phyloP scores from a whole-genome alignment of 2,329 filamentous ascomycete genomes.

The Apiospora arundinis region DNA sequence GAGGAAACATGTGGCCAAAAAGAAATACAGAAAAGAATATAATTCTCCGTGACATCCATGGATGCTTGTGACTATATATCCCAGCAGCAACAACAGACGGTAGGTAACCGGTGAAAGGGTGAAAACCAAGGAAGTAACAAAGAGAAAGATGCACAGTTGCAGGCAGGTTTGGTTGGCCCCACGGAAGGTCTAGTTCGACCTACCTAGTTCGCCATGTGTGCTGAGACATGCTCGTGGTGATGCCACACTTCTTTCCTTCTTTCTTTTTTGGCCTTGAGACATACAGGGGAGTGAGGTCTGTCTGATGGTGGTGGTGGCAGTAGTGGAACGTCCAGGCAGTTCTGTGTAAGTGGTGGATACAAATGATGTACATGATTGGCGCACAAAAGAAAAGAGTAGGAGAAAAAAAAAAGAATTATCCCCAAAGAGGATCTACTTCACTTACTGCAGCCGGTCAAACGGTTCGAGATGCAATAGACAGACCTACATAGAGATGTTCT shows the following conservation, averaged over 20 bases:
- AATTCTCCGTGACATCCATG: background rate
- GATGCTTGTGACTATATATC: background rate
- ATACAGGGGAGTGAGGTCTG: background rate
- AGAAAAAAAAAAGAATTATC: background rate
- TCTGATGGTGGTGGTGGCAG: background rate
- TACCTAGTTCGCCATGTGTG: slow-evolving; percentile 10
- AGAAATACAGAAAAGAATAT: background rate
- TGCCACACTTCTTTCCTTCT: background rate
- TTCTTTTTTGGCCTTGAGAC: slow-evolving; percentile 7
- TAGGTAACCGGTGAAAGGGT: background rate
- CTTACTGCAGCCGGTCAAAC: background rate
- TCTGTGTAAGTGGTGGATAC: background rate
- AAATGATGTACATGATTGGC: background rate
- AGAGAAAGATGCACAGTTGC: background rate
- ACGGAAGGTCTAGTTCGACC: background rate
- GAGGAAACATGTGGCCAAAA: background rate
- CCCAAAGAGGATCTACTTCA: background rate
- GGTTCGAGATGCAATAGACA: background rate
- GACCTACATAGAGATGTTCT: background rate
- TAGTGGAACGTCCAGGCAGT: background rate
- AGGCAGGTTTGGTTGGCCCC: background rate
- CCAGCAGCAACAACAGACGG: background rate
- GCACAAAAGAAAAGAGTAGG: background rate
- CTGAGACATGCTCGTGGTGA: slow-evolving; percentile 14
- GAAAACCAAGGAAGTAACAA: slow-evolving; percentile 10